Evolutionary conservation across 1,284 basidiomycete genomes (phyloP).

Genomic region (Trichosporon inkin): DNA sequence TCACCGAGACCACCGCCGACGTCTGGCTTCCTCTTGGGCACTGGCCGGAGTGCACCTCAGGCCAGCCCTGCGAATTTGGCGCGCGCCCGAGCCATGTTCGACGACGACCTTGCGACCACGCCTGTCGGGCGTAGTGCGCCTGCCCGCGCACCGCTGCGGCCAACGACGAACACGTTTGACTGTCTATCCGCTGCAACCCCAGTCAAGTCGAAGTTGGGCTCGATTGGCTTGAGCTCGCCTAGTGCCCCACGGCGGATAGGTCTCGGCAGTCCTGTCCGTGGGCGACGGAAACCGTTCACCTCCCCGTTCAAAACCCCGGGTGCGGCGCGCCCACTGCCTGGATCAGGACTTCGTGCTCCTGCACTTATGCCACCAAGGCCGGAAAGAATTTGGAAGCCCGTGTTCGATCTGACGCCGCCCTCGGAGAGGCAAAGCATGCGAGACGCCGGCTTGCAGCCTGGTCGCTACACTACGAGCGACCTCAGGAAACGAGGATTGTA

Average conservation of each 20-base stretch:
- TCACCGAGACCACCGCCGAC: background rate
- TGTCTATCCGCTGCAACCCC: slow-evolving; percentile 3
- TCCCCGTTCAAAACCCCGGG: slow-evolving; percentile 44
- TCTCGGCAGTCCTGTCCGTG: slow-evolving; percentile 21
- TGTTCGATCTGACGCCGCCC: slow-evolving; percentile 41
- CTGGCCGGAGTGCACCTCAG: background rate
- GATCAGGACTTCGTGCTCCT: slow-evolving; percentile 9
- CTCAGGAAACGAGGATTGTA: slow-evolving; percentile 63
- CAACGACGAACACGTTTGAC: slow-evolving; percentile 32
- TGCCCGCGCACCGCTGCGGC: slow-evolving; percentile 26
- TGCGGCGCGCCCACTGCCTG: background rate
- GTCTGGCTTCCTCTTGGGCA: slow-evolving; percentile 4
- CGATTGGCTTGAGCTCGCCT: slow-evolving; percentile 20
- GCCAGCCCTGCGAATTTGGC: slow-evolving; percentile 1
- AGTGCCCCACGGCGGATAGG: slow-evolving; percentile 40
- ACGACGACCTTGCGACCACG: slow-evolving; percentile 1
- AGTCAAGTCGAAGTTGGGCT: background rate
- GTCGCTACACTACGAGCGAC: slow-evolving; percentile 55
- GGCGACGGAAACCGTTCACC: slow-evolving; percentile 30
- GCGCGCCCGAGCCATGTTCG: slow-evolving; percentile 7
- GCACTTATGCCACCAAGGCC: slow-evolving; percentile 6
- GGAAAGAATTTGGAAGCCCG: slow-evolving; percentile 20
- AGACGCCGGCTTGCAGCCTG: slow-evolving; percentile 55
- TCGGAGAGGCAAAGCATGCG: slow-evolving; percentile 29
- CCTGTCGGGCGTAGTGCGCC: slow-evolving; percentile 17